Conservation (phyloP, 768 basidiomycete species). For the Agaricus subrufescens region DNA sequence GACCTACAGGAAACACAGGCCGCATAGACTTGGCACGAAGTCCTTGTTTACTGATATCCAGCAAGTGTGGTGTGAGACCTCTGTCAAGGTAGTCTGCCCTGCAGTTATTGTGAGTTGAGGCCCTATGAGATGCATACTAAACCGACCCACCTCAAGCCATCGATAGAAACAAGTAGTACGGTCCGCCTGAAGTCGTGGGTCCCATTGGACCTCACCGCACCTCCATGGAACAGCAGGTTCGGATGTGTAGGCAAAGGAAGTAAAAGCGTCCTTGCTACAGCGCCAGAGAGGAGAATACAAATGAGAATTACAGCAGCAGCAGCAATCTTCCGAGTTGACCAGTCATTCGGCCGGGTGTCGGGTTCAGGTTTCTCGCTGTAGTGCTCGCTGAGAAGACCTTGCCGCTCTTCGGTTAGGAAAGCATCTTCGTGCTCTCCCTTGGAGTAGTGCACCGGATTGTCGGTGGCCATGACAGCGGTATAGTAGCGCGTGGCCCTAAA, state of each 20-base stretch:
- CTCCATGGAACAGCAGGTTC: slow-evolving; percentile 29
- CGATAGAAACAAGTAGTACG: slow-evolving; percentile 81
- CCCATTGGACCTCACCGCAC: slow-evolving; percentile 62
- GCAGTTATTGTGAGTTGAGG: not conserved
- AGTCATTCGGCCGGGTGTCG: slow-evolving; percentile 18
- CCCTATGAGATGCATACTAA: not conserved
- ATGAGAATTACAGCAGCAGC: slow-evolving; percentile 34
- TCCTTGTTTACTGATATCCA: slow-evolving; percentile 77
- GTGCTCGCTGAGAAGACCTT: slow-evolving; percentile 32
- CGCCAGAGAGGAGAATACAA: slow-evolving; percentile 36
- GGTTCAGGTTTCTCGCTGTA: slow-evolving; percentile 21
- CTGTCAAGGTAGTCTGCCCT: slow-evolving; percentile 88
- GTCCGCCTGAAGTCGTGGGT: slow-evolving; percentile 81
- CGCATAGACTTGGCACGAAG: slow-evolving; percentile 84
- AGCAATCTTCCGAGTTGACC: slow-evolving; percentile 35
- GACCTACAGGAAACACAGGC: slow-evolving; percentile 76
- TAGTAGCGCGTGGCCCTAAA: too few species aligned
- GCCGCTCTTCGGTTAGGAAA: slow-evolving; percentile 27
- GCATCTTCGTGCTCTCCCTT: not conserved
- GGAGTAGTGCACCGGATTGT: not conserved
- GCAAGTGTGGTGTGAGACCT: slow-evolving; percentile 77
- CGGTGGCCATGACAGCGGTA: too few species aligned
- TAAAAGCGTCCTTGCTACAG: slow-evolving; percentile 33
- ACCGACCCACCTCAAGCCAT: slow-evolving; percentile 64
- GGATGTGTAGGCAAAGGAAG: not conserved